Evolutionary conservation across 768 basidiomycete genomes (phyloP), one percentile per base, ranked within the genome.

Genomic region (Rhizopogon rudus): DNA sequence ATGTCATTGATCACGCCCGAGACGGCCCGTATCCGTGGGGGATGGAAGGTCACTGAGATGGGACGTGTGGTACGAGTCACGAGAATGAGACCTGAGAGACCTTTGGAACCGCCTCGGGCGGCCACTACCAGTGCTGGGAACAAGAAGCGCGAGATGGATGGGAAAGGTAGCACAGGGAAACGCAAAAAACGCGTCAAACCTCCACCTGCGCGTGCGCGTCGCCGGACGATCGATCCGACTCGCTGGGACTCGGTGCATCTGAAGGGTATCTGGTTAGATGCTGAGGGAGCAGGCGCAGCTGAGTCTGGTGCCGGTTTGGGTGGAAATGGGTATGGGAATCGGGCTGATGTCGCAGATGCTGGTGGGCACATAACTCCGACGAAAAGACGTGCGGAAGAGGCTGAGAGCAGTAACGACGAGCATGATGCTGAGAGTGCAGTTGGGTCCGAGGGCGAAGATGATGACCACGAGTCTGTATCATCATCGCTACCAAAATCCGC

Each of bases 1-100:
- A 89, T 92, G 83, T 74, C 81, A 0, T 77, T 81, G 22, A 75
- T 83, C 17, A 86, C 86, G 0, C 77, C 77, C 0, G 79, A 81
- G 57, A 86, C 82, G 42, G 84, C 74, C 7, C 66, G 67, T 6
- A 62, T 64, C 13, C 81, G 79, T 6, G 67, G 71, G 0, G 86
- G 85, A 6, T 93, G 92, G 92, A 79, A 78, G 51, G 79, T 83
- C 42, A 88, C 88, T 0, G 69, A 82, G 3, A 77, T 85, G 3
- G 85, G 86, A 0, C 79, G 87, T 10, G 71, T 90, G 14, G 73
- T 91, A 6, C 75, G 79, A 3, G 84, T 87, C 2, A 72, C 89
- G 60, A 78, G 82, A 40, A 89, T 90, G 80, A 78, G 89, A 4
- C 91, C 92, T 3, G 69, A 64, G 8, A 79, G 76, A 40, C 88